Conservation (phyloP, 495 filamentous ascomycete genomes). For the Podospora conica region DNA sequence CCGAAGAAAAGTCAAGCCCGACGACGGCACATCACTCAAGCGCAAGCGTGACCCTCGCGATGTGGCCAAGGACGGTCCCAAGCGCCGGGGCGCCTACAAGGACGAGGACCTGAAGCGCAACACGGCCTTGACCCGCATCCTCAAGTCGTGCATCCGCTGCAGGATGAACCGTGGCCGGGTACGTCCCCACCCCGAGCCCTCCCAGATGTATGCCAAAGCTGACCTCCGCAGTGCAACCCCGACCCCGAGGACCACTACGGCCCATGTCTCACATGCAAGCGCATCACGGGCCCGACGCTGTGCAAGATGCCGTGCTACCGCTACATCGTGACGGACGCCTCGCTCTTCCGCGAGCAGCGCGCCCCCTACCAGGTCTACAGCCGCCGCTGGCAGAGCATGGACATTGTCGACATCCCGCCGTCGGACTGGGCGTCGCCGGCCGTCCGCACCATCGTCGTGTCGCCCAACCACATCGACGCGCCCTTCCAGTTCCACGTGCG, state of each 20-base stretch:
- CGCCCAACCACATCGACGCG: slow-evolving; percentile 12
- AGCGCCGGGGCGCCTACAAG: slow-evolving; percentile 19
- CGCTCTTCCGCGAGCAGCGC: slow-evolving; percentile 23
- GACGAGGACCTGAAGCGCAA: slow-evolving; percentile 20
- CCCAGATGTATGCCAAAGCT: neutral
- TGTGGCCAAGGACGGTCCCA: slow-evolving; percentile 8
- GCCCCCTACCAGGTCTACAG: slow-evolving; percentile 19
- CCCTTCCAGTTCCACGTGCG: slow-evolving; percentile 19
- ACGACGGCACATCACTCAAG: slow-evolving; percentile 4
- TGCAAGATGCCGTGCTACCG: slow-evolving; percentile 27
- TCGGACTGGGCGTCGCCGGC: slow-evolving; percentile 18
- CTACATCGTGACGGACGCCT: slow-evolving; percentile 24
- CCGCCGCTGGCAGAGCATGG: slow-evolving; percentile 24
- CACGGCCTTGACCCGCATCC: slow-evolving; percentile 22
- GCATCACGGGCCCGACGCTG: slow-evolving; percentile 22
- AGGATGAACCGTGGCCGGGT: slow-evolving; percentile 25
- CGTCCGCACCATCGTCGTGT: slow-evolving; percentile 14
- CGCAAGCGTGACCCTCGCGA: slow-evolving; percentile 10
- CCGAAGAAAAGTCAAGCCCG: slow-evolving; percentile 13
- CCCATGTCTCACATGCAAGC: slow-evolving; percentile 21
- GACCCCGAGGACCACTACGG: slow-evolving; percentile 16
- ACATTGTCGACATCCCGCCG: slow-evolving; percentile 20
- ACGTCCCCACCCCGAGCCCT: neutral
- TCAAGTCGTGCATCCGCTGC: slow-evolving; percentile 27
- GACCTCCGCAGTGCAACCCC: slow-evolving; percentile 17